Conservation (phyloP, 148 eudicot species). For the Fagopyrum tataricum region DNA sequence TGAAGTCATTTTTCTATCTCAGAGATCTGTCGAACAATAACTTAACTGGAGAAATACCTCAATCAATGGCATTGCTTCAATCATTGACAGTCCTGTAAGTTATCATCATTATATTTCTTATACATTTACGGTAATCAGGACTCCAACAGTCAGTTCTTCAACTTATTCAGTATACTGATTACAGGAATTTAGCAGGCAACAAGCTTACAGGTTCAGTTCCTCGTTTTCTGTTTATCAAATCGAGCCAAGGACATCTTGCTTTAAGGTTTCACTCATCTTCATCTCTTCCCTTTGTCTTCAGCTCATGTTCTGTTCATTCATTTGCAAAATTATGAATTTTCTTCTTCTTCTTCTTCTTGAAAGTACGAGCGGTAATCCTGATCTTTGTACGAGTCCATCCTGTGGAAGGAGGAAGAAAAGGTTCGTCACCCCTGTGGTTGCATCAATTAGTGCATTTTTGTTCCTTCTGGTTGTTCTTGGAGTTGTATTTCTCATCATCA, state of each 20-base stretch:
- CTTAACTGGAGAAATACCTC: constrained; percentile 9
- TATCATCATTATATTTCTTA: not conserved
- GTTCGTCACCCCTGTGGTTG: not conserved
- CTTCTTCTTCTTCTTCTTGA: not conserved
- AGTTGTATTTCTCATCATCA: constrained; percentile 1
- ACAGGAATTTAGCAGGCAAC: constrained; percentile 14
- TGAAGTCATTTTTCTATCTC: constrained; percentile 4
- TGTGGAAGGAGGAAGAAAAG: not conserved
- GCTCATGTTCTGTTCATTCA: not conserved
- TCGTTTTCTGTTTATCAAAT: not conserved
- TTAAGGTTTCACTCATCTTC: constrained; percentile 4
- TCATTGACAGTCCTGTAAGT: constrained; percentile 11
- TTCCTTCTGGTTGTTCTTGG: constrained; percentile 7
- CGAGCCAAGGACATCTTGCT: not conserved
- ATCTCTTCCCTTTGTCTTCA: not conserved
- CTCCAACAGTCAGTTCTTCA: not conserved
- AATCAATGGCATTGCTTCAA: not conserved
- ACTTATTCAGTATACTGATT: not conserved
- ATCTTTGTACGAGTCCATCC: constrained; percentile 9
- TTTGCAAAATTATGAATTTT: not conserved
- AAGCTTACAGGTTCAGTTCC: constrained; percentile 11
- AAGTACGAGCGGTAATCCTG: constrained; percentile 1
- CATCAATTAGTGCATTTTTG: constrained; percentile 7
- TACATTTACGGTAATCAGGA: not conserved
- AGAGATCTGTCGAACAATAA: constrained; percentile 13